Evolutionary conservation across 1,139 yeast species (phyloP).

Genomic region (Debaryomycetaceae sp.): DNA sequence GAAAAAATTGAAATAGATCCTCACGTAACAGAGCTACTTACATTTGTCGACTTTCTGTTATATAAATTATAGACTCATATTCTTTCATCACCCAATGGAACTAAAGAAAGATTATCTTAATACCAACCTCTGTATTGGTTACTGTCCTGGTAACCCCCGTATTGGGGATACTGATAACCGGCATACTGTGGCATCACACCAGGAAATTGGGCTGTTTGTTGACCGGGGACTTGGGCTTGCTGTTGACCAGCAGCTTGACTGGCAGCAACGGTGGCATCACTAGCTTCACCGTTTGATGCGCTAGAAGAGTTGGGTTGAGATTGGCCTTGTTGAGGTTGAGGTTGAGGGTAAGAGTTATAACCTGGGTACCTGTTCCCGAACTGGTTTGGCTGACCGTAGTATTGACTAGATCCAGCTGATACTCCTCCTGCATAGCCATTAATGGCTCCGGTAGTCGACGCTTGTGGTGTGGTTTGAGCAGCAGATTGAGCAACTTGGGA

Average conservation of each 20-base stretch:
- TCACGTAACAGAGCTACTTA: background rate
- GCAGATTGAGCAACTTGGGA: conserved; percentile 13
- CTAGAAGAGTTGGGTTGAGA: conserved; percentile 7
- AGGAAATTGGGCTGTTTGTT: conserved; percentile 34
- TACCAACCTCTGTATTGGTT: conserved; percentile 41
- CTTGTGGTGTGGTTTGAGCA: conserved; percentile 9
- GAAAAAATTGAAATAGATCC: background rate
- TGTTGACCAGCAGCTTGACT: conserved; percentile 7
- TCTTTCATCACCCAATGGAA: background rate
- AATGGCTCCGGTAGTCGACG: conserved; percentile 14
- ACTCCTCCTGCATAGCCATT: conserved; percentile 14
- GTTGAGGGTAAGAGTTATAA: conserved; percentile 34
- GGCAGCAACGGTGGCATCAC: conserved; percentile 8
- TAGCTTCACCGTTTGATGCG: conserved; percentile 8
- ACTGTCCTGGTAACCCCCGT: conserved; percentile 44
- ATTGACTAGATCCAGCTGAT: conserved; percentile 21
- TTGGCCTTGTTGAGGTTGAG: conserved; percentile 15
- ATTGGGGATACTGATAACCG: conserved; percentile 49
- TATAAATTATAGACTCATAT: background rate
- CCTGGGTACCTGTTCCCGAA: conserved; percentile 37
- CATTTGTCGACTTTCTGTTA: background rate
- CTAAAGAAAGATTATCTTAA: conserved; percentile 8
- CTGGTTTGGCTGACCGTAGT: conserved; percentile 38
- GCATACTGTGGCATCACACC: conserved; percentile 39
- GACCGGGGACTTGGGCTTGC: conserved; percentile 20